A percentile compares a stretch with the other conserved stretches of the same genome.
Conservation (phyloP, 1,139 yeast species). For the Sugiyamaella neomexicana region DNA sequence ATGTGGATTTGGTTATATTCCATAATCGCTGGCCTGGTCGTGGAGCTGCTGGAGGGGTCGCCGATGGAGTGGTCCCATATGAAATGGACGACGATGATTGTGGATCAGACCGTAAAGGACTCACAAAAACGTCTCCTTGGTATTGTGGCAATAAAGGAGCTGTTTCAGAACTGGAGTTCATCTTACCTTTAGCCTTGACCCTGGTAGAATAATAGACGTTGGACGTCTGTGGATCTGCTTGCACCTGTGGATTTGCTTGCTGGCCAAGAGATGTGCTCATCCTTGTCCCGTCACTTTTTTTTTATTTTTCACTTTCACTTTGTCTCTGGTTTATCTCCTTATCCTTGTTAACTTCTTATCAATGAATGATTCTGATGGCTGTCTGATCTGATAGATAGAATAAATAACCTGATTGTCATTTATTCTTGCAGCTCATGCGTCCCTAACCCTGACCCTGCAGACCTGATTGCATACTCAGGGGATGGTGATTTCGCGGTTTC, state of each 20-base stretch:
- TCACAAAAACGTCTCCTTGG: not conserved
- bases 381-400: too few relatives aligned
- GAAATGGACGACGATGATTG: not conserved
- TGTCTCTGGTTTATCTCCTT: not conserved
- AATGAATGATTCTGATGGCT: too few relatives aligned
- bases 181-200: conserved; percentile 4
- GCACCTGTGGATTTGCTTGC: not conserved
- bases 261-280: not conserved
- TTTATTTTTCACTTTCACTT: too few relatives aligned
- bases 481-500: too few relatives aligned
- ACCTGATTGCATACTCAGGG: not conserved
- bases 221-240: too few relatives aligned
- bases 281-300: too few relatives aligned
- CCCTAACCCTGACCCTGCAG: not conserved
- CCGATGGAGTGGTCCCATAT: conserved; percentile 5
- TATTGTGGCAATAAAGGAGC: conserved; percentile 11
- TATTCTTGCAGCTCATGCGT: not conserved
- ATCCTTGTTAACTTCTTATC: not conserved
- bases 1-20: conserved; percentile 5
- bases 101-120: not conserved
- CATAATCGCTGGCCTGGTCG: not conserved
- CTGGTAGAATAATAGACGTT: not conserved
- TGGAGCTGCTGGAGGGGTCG: not conserved
- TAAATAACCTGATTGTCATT: not conserved
- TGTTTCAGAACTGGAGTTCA: not conserved